Percentiles rank a stretch among this genome's conserved stretches.
These are phyloP conservation scores for Rhodotorula kratochvilovae DNA, from an alignment of 768 basidiomycete species.

Conservation along the genomic window DNA sequence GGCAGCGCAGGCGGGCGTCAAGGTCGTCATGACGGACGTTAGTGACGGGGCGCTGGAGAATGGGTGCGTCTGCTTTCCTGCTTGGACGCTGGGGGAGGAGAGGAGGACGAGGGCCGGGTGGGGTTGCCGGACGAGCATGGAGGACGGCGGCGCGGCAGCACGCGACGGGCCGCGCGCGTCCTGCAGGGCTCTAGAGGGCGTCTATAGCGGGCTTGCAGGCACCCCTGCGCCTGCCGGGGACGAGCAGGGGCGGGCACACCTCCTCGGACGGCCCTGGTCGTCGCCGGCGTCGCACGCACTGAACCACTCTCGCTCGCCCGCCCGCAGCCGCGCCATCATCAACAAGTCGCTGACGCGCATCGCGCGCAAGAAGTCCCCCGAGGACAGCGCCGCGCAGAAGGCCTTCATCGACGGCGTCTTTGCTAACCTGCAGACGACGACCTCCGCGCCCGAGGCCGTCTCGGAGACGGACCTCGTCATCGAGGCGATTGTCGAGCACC, in stretches of 20 bases:
- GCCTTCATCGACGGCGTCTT: conserved; percentile 45
- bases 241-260: too few species aligned
- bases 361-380: conserved; percentile 47
- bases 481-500: conserved; percentile 52
- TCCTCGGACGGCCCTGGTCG: too few species aligned
- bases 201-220: too few species aligned
- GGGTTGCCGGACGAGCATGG: too few species aligned
- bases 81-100: background rate
- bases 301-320: too few species aligned
- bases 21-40: conserved; percentile 44
- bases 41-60: conserved; percentile 33
- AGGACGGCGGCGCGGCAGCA: too few species aligned
- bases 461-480: conserved; percentile 49
- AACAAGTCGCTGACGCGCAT: conserved; percentile 49
- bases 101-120: too few species aligned
- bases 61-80: conserved; percentile 3
- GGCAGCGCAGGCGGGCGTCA: conserved; percentile 50
- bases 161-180: too few species aligned
- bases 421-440: conserved; percentile 47
- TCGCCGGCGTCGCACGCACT: too few species aligned
- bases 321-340: conserved; percentile 48
- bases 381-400: conserved; percentile 40
- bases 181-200: too few species aligned
- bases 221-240: too few species aligned
- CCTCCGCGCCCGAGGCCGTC: conserved; percentile 48